Base-by-base conservation (phyloP, 2,329 filamentous ascomycete species). In the Arthrinium phaeospermum region DNA sequence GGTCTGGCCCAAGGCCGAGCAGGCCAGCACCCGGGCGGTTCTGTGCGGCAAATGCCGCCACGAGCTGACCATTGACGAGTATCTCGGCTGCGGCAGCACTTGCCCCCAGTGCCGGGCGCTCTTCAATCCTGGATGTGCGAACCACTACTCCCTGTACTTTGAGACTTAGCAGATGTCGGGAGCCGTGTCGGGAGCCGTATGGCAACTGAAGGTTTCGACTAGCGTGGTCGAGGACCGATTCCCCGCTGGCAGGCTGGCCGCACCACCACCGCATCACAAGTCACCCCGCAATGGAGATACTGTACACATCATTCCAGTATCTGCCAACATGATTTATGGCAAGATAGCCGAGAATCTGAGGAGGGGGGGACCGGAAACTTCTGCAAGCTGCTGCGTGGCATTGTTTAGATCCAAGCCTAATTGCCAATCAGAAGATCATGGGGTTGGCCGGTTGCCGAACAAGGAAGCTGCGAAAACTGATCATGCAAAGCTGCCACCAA, bases 101-200 rank as follows among this genome's bases (percentile, higher is more conserved):
- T 77, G 76, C 24, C 73, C 76, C 8, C 68, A 68, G 4, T 77
- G 76, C 27, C 47, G n/a, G 8, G 72, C 75, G 13, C 71, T 27
- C 7, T 77, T 77, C 69, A 77, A 77, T 67, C 75, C 76, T 1
- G 75, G 76, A 3, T 77, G 76, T 57, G 64, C 73, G 1, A 70
- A 51, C n/a, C 76, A 77, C 47, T 77, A 77, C 41, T 69, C 74
- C 27, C 57, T 77, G 67, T 77, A 77, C 44, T 77, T 77, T 71
- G 74, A 75, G 51, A 41, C 19, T 7, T 37, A 41, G 53, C 12
- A 3, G 16, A 7, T 10, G 27, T 16, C 14, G 14, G 5, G 19
- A 37, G 53, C 30, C 30, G 22, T 47, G 45, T 41, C 37, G 37
- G 37, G 37, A 22, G 45, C 45, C 45, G 45, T 19, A 47, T 49